Conservation (phyloP, 1,284 basidiomycete genomes). For the Coriolopsis trogii region DNA sequence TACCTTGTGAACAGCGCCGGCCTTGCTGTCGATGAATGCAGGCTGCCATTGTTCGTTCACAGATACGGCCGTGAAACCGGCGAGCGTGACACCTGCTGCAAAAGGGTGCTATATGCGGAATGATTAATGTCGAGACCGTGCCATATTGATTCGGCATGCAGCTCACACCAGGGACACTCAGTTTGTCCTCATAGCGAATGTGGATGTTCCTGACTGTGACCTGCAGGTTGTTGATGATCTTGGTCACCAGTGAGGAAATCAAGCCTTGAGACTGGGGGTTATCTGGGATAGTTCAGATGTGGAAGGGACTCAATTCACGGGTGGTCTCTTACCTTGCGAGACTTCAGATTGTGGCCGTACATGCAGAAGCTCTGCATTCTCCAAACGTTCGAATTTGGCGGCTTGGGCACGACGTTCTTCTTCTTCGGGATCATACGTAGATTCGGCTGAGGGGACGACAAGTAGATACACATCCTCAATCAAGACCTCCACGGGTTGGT, state of each 20-base stretch:
- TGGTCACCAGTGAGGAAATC: slow-evolving; percentile 84
- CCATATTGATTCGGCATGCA: neutral
- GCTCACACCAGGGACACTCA: slow-evolving; percentile 89
- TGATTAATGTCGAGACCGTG: neutral
- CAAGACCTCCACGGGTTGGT: slow-evolving; percentile 89
- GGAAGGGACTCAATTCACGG: slow-evolving; percentile 1
- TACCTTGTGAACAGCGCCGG: slow-evolving; percentile 91
- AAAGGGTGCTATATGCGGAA: slow-evolving; percentile 80
- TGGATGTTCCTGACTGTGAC: slow-evolving; percentile 96
- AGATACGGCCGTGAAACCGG: slow-evolving; percentile 92
- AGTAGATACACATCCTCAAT: slow-evolving; percentile 97
- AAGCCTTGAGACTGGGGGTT: slow-evolving; percentile 82
- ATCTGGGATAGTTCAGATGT: slow-evolving; percentile 37
- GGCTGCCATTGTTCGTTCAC: slow-evolving; percentile 92
- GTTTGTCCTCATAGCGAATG: slow-evolving; percentile 93
- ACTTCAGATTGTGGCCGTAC: slow-evolving; percentile 64
- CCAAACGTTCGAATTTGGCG: slow-evolving; percentile 87
- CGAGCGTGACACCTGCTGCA: slow-evolving; percentile 90
- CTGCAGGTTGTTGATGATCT: slow-evolving; percentile 97
- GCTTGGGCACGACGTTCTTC: slow-evolving; percentile 85
- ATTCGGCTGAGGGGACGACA: slow-evolving; percentile 82
- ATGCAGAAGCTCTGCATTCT: slow-evolving; percentile 88
- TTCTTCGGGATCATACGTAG: slow-evolving; percentile 79
- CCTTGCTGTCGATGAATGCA: slow-evolving; percentile 93
- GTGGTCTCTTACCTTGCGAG: slow-evolving; percentile 43